These are phyloP conservation scores for Herpetomonas samuelpessoai DNA, from an alignment of 208 protist species.

Conservation along the genomic window DNA sequence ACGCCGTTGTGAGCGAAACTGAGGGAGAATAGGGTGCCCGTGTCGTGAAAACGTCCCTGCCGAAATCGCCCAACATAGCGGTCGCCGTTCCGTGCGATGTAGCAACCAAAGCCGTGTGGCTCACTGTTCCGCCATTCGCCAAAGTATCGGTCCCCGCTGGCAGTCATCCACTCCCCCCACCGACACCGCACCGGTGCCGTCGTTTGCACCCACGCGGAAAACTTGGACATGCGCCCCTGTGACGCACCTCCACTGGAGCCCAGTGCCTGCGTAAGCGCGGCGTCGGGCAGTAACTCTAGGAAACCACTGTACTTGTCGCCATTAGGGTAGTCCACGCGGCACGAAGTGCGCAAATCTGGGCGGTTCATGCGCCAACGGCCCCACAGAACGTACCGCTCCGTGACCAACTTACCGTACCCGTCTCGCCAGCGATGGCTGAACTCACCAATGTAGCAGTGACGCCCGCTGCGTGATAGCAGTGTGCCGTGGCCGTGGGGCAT, in stretches of 20 bases:
- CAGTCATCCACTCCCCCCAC: conserved; percentile 65
- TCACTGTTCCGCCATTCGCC: conserved; percentile 74
- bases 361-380: conserved; percentile 72
- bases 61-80: conserved; percentile 71
- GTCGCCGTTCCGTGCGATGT: conserved; percentile 46
- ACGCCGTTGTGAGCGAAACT: conserved; percentile 20
- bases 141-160: conserved; percentile 66
- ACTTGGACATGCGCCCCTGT: conserved; percentile 33
- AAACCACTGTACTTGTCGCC: conserved; percentile 64
- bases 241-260: conserved; percentile 6
- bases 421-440: conserved; percentile 69
- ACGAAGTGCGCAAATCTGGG: conserved; percentile 40
- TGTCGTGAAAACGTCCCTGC: conserved; percentile 55
- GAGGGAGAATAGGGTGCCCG: conserved; percentile 56
- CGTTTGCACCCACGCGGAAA: conserved; percentile 54
- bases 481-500: conserved; percentile 70
- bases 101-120: conserved; percentile 73
- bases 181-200: conserved; percentile 28
- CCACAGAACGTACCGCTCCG: conserved; percentile 57
- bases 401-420: conserved; percentile 60
- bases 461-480: conserved; percentile 35
- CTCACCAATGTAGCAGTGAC: conserved; percentile 56
- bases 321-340: conserved; percentile 58
- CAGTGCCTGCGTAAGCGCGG: not conserved
- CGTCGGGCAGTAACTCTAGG: conserved; percentile 22